These are phyloP conservation scores for Patellifolia procumbens DNA, from an alignment of 179 eudicot genomes.

Conservation along the genomic window DNA sequence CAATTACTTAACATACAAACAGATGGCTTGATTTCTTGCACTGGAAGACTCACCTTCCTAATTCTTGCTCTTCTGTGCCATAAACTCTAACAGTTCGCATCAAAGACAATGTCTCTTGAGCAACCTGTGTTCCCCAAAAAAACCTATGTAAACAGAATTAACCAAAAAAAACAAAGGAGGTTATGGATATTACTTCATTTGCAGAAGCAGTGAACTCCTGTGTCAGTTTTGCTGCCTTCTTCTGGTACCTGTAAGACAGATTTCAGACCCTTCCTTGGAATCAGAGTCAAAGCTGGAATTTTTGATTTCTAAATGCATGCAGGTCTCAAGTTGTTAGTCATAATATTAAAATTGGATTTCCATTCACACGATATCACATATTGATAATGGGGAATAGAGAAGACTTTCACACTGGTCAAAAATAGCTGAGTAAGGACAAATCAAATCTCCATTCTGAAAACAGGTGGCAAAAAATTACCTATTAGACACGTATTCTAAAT, in stretches of 20 bases:
- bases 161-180: conserved; percentile 20
- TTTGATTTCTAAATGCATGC: background rate
- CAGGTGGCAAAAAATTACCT: background rate
- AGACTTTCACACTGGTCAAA: background rate
- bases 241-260: conserved; percentile 72
- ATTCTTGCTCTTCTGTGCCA: conserved; percentile 89
- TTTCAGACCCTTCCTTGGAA: conserved; percentile 14
- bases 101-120: conserved; percentile 92
- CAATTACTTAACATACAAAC: conserved; percentile 7
- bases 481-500: too few relatives aligned
- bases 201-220: conserved; percentile 92
- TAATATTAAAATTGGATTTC: background rate
- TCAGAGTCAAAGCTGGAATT: background rate
- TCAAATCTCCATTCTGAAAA: background rate
- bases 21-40: background rate
- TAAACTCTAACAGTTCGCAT: conserved; percentile 97
- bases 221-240: conserved; percentile 84
- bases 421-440: background rate
- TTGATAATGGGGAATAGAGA: background rate
- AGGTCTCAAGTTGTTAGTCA: background rate
- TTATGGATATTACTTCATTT: conserved; percentile 64
- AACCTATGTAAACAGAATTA: conserved; percentile 6
- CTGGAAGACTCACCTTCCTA: conserved; percentile 55
- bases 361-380: background rate
- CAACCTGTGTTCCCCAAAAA: conserved; percentile 53